Base-by-base conservation (phyloP, 495 filamentous ascomycete species). In the Geoglossum glabrum region DNA sequence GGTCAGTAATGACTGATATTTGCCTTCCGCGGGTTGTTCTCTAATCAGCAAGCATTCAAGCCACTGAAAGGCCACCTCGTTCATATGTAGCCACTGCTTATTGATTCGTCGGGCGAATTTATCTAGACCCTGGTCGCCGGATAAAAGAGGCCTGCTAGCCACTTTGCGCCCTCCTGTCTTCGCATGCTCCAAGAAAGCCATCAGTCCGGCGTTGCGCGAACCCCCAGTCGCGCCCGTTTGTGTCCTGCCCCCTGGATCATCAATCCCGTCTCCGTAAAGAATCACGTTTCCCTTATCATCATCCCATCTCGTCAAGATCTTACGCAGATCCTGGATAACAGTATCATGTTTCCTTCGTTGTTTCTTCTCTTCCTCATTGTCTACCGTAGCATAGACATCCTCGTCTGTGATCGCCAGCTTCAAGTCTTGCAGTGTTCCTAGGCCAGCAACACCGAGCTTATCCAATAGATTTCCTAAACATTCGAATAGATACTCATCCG, bases 111-210 rank as follows among this genome's bases (percentile, higher is more conserved):
- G 66, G 0, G 77, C 71, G 62, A 87, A 87, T 1, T 57, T 57
- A 30, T 72, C 71, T 0, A 93, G 63, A 2, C 78, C 75, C 38
- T 76, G 74, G 7, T 74, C 71, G 19, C 78, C 79, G 17, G 76
- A 69, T 30, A 90, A 77, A 0, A 68, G 62, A 19, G 77, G 69
- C 21, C 71, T 72, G n/a, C 73, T 67, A 0, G 67, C 64, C 7
- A 71, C 64, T 58, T 78, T 78, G 61, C 75, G 75, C 10, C 74
- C 68, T 11, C 76, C 75, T 13, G 80, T 75, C 56, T 83, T 86
- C 0, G 86, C 81, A 63, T 90, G 81, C 55, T 89, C 86, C 5
- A 90, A 74, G 60, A 94, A 92, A 4, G 85, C 80, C 15, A 83
- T 77, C 10, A 90, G 69, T 64, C 84, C 67, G 69, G 79, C 62